Evolutionary conservation across 208 protist species (phyloP).

Genomic region (Trypanosoma caninum): DNA sequence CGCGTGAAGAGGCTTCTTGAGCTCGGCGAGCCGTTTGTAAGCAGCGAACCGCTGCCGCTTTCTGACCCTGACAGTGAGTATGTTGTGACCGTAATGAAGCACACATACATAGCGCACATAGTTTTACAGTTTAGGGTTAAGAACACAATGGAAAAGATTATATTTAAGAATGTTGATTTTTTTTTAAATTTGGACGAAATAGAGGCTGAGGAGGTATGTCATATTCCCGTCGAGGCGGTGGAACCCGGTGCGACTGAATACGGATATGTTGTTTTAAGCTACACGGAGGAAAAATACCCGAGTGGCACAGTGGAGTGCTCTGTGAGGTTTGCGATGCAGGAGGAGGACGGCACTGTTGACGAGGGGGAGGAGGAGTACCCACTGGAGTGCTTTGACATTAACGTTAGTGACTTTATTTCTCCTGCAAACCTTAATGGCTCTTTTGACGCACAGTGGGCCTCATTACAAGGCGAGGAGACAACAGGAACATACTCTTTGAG

Average conservation of each 20-base stretch:
- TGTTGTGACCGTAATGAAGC: conserved; percentile 95
- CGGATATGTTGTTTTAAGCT: conserved; percentile 71
- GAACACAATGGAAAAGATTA: conserved; percentile 93
- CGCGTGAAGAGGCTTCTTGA: conserved; percentile 62
- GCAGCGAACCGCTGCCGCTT: conserved; percentile 73
- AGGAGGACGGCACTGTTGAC: conserved; percentile 27
- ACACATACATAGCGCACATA: conserved; percentile 89
- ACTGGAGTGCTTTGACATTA: conserved; percentile 81
- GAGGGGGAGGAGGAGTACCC: conserved; percentile 76
- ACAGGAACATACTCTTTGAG: conserved; percentile 76
- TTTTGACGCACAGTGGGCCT: conserved; percentile 52
- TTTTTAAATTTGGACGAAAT: conserved; percentile 72
- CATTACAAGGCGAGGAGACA: conserved; percentile 53
- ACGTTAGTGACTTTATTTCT: conserved; percentile 77
- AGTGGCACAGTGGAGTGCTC: conserved; percentile 54
- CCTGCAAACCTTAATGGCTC: conserved; percentile 48
- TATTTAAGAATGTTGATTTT: conserved; percentile 87
- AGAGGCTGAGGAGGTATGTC: conserved; percentile 80
- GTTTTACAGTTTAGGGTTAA: conserved; percentile 94
- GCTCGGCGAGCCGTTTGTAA: conserved; percentile 61
- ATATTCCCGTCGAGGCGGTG: conserved; percentile 62
- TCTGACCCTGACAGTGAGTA: conserved; percentile 98
- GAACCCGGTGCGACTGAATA: conserved; percentile 55
- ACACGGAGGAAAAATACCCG: conserved; percentile 61
- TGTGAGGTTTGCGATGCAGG: conserved; percentile 74